Conservation (phyloP, 371 early-diverging fungal species). For the Mortierella sp. region DNA sequence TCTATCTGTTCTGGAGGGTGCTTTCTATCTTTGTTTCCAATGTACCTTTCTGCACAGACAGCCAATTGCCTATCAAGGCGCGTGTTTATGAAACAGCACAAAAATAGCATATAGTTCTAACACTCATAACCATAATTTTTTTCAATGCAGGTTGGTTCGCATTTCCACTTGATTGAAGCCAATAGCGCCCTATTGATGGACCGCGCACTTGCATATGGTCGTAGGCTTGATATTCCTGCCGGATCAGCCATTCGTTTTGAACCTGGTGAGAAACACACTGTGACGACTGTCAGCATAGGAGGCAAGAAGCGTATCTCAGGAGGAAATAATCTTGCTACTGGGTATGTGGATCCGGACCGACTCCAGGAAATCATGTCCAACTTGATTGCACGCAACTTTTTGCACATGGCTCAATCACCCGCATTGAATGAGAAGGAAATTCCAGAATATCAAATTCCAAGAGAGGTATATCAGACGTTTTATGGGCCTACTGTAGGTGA, state of each 20-base stretch:
- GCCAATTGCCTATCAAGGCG: constrained; percentile 14
- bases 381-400: constrained; percentile 66
- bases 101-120: neutral
- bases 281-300: constrained; percentile 85
- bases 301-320: constrained; percentile 85
- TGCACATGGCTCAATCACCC: constrained; percentile 67
- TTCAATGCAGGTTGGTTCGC: constrained; percentile 82
- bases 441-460: constrained; percentile 73
- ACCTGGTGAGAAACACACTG: constrained; percentile 87
- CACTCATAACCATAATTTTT: neutral
- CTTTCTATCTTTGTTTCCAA: neutral
- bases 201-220: constrained; percentile 84
- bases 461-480: constrained; percentile 85
- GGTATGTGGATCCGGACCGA: constrained; percentile 69
- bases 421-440: constrained; percentile 29
- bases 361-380: constrained; percentile 62
- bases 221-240: constrained; percentile 90
- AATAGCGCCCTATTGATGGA: constrained; percentile 86
- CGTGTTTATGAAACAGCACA: constrained; percentile 6
- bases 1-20: neutral
- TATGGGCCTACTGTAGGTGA: constrained; percentile 96
- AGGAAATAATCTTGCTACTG: constrained; percentile 86
- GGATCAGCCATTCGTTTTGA: constrained; percentile 84
- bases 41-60: neutral
- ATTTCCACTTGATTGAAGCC: constrained; percentile 94